Evolutionary conservation across 768 basidiomycete genomes (phyloP), one percentile per base, ranked within the genome.

Genomic region (Russula brevipes): DNA sequence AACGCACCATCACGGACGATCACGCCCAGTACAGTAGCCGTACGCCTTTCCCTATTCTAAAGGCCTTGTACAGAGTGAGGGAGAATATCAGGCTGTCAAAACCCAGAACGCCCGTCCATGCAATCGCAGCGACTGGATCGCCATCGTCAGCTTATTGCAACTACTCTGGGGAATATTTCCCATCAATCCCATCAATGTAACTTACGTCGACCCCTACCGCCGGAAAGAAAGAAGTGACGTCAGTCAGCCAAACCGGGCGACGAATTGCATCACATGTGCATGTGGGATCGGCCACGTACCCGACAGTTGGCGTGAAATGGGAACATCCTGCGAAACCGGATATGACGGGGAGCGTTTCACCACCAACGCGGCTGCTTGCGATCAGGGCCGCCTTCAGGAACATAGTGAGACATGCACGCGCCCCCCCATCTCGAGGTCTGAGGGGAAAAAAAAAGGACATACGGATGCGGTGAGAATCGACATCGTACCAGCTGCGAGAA

Each of bases 1-100:
- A 19, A 57, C 61, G 2, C 5, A 62, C 61, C 61, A 10, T 62
- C 61, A n/a, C 61, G 54, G n/a, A 61, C 61, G 0, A 62, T 57
- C 49, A 62, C 61, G 44, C 52, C 41, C 2, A 62, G 24, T n/a
- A 62, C 2, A 62, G 24, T n/a, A 62, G 47, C 19, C 41, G 49
- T 44, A 52, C 19, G 7, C 61, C 61, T 17, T 35, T 57, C 16
- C 61, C 54, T 5, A 57, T 57, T 33, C 9, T 31, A 45, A 44
- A 36, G 2, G 61, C 61, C 41, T 52, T 62, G 47, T 51, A 52
- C 19, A 62, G 19, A 19, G 55, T 62, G 42, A 62, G 55, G 11
- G 42, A 57, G 24, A 62, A 62, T 42, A 62, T 45, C 10, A 45
- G 6, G 7, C 55, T 51, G 49, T 62, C 61, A 5, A 36, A 57